Evolutionary conservation across 306 rosid species (phyloP).

Genomic region (Prunus dulcis): DNA sequence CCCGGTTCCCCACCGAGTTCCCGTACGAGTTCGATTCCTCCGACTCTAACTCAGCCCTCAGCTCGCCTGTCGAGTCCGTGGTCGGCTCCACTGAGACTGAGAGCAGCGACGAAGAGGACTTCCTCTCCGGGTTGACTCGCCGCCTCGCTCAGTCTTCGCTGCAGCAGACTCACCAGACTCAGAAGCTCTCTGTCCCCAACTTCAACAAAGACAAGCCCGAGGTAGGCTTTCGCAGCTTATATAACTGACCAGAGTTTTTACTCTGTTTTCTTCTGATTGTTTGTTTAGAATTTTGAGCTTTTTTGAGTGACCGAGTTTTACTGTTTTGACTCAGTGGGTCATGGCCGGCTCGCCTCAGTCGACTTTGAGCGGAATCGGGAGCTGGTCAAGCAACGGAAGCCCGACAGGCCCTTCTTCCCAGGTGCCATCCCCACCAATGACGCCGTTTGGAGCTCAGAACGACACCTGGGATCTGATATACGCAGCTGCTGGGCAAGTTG

Average conservation of each 20-base stretch:
- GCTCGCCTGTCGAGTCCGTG: slow-evolving; percentile 48
- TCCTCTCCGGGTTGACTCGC: slow-evolving; percentile 54
- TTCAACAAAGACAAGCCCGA: slow-evolving; percentile 33
- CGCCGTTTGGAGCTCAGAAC: slow-evolving; percentile 44
- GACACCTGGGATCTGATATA: slow-evolving; percentile 71
- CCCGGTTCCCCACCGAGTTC: slow-evolving; percentile 55
- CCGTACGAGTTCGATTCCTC: slow-evolving; percentile 64
- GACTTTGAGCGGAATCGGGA: slow-evolving; percentile 58
- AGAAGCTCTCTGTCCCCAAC: slow-evolving; percentile 33
- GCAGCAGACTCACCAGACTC: slow-evolving; percentile 30
- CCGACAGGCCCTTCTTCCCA: slow-evolving; percentile 63
- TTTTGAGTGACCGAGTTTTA: not conserved
- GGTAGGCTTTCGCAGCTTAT: slow-evolving; percentile 30
- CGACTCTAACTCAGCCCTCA: slow-evolving; percentile 26
- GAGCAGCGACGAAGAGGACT: slow-evolving; percentile 68
- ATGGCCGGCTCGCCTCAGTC: slow-evolving; percentile 77
- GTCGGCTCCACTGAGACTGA: slow-evolving; percentile 50
- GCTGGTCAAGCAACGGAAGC: slow-evolving; percentile 73
- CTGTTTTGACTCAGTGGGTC: slow-evolving; percentile 25
- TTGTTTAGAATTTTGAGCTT: not conserved
- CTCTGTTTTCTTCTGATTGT: not conserved
- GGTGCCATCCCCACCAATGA: slow-evolving; percentile 64
- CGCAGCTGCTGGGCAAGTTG: slow-evolving; percentile 74
- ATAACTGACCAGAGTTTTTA: no score
- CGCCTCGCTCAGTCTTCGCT: slow-evolving; percentile 54